Base-by-base conservation (phyloP, 345 rosid genomes). In the Camelina laxa region DNA sequence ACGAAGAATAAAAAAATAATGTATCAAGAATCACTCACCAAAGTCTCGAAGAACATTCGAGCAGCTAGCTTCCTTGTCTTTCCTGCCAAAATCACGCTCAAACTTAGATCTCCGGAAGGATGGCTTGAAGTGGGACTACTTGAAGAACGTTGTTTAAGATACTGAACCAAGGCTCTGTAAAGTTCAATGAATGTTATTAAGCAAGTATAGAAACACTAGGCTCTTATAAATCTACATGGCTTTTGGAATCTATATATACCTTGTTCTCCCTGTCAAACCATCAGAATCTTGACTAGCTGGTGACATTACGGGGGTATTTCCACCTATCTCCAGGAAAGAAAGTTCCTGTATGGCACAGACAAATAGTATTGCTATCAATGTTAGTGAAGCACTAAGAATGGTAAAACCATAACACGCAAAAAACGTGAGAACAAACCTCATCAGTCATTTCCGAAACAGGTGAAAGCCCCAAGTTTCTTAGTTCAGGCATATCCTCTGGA, bases 11-110 rank as follows among this genome's bases (percentile, higher is more conserved):
- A 2, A 9, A 5, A 12, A 11, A 27, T 7, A 16, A 35, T 9
- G 62, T 48, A 42, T 30, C 6, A 44, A 56, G 16, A n/a, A 64
- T 67, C 51, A 60, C 69, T 81, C 81, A 92, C 96, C 87, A 92
- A 79, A 11, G 87, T 90, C 77, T 95, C 94, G 31, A 60, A 95
- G 76, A 95, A 95, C 99, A 95, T 92, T 60, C 97, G 85, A 77
- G 97, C 93, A 65, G 92, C 85, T 24, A 87, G 12, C 74, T 82
- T 89, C 75, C 93, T 86, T 31, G 80, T 82, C 85, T 87, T 95
- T 48, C 94, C 96, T 75, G 81, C 78, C 77, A 95, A 81, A 60
- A 87, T 82, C 74, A 79, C 80, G 80, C 54, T 81, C 75, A 95
- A 88, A 76, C 93, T 90, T 20, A 92, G 80, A 71, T 77, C 80